Base-by-base conservation (phyloP, 192 early-diverging fungal species). In the Backusella psychrophila region DNA sequence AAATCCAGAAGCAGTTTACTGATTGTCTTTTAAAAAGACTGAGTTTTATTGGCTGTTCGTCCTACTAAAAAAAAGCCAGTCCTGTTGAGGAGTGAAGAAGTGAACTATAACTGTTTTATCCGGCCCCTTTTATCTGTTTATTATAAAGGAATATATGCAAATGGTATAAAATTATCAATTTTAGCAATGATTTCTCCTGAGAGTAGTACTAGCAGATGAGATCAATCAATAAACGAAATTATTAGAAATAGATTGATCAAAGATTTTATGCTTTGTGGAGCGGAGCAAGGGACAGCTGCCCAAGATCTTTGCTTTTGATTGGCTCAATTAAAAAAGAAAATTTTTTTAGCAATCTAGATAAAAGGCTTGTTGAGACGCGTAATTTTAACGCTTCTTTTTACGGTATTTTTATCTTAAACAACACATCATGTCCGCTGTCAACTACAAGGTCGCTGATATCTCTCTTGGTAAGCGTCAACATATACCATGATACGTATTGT, bases 381-480 rank as follows among this genome's bases (percentile, higher is more conserved):
- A 63, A 7, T 74, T 63, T 74, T 74, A 38, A 63, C 56, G 23
- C 39, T 71, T 73, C 56, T 71, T 29, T 52, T 34, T 49, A 39
- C 23, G n/a, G 36, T 76, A 34, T 49, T 63, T 69, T 76, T 70
- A 34, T 34, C 17, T 49, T 19, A 42, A 44, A 35, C 35, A 23
- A 34, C 31, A 35, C 31, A 35, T 8, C 19, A 68, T 23, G 35
- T 44, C 41, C 21, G 77, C 73, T 66, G 35, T 53, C 21, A 65
- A 71, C 39, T 85, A 78, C 83, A 87, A 89, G 83, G 90, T 92
- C 77, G 94, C 94, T 77, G 95, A 97, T 85, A 97, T 97, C 81
- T 91, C 92, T 49, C 94, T 97, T 79, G 94, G 95, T 80, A 93
- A 93, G 75, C 96, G 88, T 89, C 95, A 12, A 63, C 26, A 63